A percentile compares a stretch with the other conserved stretches of the same genome.
These are phyloP conservation scores for Arbutus unedo DNA, from an alignment of 148 eudicot species.

Conservation along the genomic window DNA sequence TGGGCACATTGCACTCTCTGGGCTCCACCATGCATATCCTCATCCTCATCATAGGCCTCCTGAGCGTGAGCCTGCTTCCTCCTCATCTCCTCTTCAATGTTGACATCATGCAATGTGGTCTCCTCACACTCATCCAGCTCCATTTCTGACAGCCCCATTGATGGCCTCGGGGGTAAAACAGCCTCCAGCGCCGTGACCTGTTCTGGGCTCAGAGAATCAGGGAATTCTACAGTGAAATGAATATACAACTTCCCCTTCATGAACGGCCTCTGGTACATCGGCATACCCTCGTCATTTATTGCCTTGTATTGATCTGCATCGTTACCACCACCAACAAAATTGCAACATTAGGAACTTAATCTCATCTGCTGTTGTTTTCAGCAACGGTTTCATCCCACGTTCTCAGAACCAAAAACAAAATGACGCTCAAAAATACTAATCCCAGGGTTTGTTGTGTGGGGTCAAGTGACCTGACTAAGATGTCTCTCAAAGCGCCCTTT, in stretches of 20 bases:
- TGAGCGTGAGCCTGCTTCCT: conserved; percentile 56
- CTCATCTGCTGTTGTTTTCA: background rate
- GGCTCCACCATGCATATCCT: conserved; percentile 53
- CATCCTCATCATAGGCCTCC: conserved; percentile 66
- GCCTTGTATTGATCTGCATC: conserved; percentile 65
- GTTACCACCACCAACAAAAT: background rate
- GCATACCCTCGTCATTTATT: conserved; percentile 81
- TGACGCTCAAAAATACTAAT: background rate
- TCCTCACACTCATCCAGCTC: conserved; percentile 79
- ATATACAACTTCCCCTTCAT: conserved; percentile 72
- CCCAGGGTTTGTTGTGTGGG: background rate
- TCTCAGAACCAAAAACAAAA: background rate
- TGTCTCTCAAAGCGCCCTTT: background rate
- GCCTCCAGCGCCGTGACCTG: conserved; percentile 49
- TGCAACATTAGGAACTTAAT: background rate
- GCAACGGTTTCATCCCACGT: background rate
- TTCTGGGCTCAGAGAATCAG: conserved; percentile 42
- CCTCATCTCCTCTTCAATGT: conserved; percentile 76
- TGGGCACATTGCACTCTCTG: conserved; percentile 80
- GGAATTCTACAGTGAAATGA: conserved; percentile 69
- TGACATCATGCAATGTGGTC: conserved; percentile 62
- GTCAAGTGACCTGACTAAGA: background rate
- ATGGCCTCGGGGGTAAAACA: conserved; percentile 44
- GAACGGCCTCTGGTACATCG: conserved; percentile 70
- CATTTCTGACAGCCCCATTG: conserved; percentile 46